Evolutionary conservation across 1,284 basidiomycete genomes (phyloP), one percentile per base, ranked within the genome.

Genomic region (Filobasidium uniguttulatum): DNA sequence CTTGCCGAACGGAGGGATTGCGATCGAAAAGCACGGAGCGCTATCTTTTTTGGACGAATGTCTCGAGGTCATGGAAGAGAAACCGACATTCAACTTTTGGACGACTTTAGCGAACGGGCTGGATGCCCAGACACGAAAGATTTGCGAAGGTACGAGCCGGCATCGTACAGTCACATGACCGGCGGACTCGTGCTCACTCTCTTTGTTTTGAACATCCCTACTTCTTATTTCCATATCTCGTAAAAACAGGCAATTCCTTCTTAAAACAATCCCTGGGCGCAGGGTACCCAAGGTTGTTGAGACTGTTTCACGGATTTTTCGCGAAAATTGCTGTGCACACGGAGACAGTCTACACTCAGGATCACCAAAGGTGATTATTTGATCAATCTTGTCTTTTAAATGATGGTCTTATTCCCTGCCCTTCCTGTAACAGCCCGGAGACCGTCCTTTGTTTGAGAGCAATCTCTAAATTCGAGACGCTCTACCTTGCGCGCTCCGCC

Each of bases 291-390:
- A 77, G 78, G 45, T 72, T 97, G 3, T 66, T 97, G 6, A 78
- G 93, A 12, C 74, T 94, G 10, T 90, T 97, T 67, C 90, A 97
- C 49, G 88, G 90, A 35, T 93, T 97, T 68, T 96, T 97, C 63
- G 80, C 83, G 17, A 90, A 90, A 65, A 90, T 96, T 44, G 80
- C 87, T 0, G 82, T 94, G 4, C 85, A 94, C 60, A 94, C 91
- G 0, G 90, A 96, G 63, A 93, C 91, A 0, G 73, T 85, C 3
- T 97, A 97, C 64, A 82, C 80, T 0, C 76, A 80, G 44, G 74
- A 77, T 5, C 76, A 83, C 46, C 91, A 96, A 69, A 90, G 85
- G 86, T 85, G 49, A 45, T 28, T 43, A n/a, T 9, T 25, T 20
- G 23, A n/a, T 34, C 26, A 10, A 19, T 10, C 26, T 37, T 10